These are phyloP conservation scores for Corylus avellana DNA, from an alignment of 306 rosid species.

Conservation along the genomic window DNA sequence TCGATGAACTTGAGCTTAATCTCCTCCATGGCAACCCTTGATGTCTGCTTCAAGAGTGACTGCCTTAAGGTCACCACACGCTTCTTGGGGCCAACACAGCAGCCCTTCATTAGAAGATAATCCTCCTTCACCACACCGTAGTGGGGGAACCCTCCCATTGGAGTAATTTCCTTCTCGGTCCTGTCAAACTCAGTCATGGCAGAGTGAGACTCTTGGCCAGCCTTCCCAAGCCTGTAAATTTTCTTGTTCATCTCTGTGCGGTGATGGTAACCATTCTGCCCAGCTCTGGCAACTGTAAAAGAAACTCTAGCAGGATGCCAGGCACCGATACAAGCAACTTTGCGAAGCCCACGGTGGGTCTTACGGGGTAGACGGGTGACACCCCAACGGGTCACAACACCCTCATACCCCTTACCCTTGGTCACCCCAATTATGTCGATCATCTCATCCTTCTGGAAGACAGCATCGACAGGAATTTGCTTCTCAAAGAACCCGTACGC, in stretches of 20 bases:
- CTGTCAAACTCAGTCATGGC: conserved; percentile 53
- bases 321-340: conserved; percentile 95
- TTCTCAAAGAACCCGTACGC: conserved; percentile 49
- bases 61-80: conserved; percentile 73
- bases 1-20: conserved; percentile 74
- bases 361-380: conserved; percentile 88
- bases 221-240: conserved; percentile 44
- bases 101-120: conserved; percentile 60
- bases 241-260: conserved; percentile 74
- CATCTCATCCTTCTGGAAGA: conserved; percentile 92
- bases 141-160: conserved; percentile 85
- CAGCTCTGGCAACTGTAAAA: conserved; percentile 88
- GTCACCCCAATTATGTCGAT: conserved; percentile 85
- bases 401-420: conserved; percentile 89
- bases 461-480: conserved; percentile 70
- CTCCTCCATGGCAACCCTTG: conserved; percentile 68
- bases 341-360: conserved; percentile 88
- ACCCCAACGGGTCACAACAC: conserved; percentile 93
- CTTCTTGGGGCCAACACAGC: conserved; percentile 77
- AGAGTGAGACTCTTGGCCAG: conserved; percentile 38
- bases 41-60: conserved; percentile 70
- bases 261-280: conserved; percentile 90
- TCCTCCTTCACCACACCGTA: conserved; percentile 70
- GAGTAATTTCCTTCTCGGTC: conserved; percentile 80
- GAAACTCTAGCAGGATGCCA: conserved; percentile 96